Conservation (phyloP, 2,329 filamentous ascomycete genomes). For the Colletotrichum sp. region DNA sequence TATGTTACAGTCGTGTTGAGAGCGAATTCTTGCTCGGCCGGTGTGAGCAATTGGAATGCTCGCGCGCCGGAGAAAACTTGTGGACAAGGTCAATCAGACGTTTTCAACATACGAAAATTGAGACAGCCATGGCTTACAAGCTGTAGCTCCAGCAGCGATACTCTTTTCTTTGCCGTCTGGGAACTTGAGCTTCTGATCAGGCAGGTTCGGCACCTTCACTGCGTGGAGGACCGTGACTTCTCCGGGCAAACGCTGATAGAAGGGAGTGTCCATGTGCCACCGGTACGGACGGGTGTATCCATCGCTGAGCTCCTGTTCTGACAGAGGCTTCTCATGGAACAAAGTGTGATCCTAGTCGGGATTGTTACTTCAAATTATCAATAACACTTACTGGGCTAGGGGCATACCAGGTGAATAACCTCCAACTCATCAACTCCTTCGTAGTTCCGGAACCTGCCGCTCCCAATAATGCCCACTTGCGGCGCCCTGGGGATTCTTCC, state of each 20-base stretch:
- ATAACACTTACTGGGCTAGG: background rate
- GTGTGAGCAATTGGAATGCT: background rate
- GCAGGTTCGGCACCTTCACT: background rate
- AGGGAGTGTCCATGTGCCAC: background rate
- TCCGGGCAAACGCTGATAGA: background rate
- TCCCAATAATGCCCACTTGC: background rate
- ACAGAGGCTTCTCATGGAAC: background rate
- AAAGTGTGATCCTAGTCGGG: background rate
- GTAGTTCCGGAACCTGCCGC: background rate
- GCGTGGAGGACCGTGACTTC: background rate
- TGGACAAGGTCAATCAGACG: background rate
- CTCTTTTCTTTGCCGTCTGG: background rate
- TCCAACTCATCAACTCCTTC: background rate
- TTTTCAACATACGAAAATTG: background rate
- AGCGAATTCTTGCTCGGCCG: background rate
- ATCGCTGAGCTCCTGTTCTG: background rate
- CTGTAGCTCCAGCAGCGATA: background rate
- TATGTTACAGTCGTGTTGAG: background rate
- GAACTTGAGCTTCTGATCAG: background rate
- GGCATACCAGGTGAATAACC: background rate
- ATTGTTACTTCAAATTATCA: background rate
- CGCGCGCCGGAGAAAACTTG: background rate
- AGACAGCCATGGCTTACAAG: background rate
- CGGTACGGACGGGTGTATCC: background rate
- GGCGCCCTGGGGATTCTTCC: background rate